Conservation (phyloP, 768 basidiomycete genomes). For the Lactarius quietus region DNA sequence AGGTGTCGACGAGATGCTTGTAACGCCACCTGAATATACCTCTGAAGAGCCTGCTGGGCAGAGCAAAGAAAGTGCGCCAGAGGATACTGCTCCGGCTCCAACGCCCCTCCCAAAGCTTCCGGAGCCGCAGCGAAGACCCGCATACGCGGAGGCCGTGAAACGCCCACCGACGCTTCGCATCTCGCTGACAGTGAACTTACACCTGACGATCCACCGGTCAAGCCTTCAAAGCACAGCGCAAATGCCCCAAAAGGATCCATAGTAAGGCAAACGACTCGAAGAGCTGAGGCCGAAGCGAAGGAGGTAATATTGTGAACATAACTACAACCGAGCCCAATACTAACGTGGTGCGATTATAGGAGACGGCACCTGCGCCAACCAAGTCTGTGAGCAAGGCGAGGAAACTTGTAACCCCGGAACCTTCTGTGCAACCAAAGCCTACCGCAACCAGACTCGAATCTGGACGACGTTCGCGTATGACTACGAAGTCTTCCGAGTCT, state of each 20-base stretch:
- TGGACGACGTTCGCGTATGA: conserved; percentile 31
- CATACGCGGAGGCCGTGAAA: conserved; percentile 5
- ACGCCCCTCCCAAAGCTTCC: conserved; percentile 1
- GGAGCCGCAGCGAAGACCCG: not conserved
- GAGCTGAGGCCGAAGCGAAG: conserved; percentile 24
- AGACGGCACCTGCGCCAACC: not conserved
- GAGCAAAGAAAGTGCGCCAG: conserved; percentile 11
- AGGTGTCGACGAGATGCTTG: conserved; percentile 33
- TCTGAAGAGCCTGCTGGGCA: conserved; percentile 9
- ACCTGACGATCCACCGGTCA: conserved; percentile 6
- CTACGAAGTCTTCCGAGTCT: conserved; percentile 26
- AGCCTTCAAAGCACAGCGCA: conserved; percentile 2
- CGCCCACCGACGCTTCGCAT: conserved; percentile 14
- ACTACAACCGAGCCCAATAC: not conserved
- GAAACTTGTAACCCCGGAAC: conserved; percentile 15
- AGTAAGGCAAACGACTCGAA: conserved; percentile 26
- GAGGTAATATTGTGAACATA: conserved; percentile 24
- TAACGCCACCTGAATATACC: conserved; percentile 31
- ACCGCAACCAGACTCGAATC: conserved; percentile 6
- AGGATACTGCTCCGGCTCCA: conserved; percentile 12
- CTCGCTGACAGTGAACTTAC: conserved; percentile 22
- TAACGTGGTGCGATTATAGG: not conserved
- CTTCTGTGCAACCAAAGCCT: conserved; percentile 7
- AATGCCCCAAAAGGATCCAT: conserved; percentile 15
- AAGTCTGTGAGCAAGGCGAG: conserved; percentile 5